Percentiles rank a stretch among this genome's conserved stretches.
phyloP scores from a whole-genome alignment of 1,284 basidiomycete species.

The Neolentinus lepideus region DNA sequence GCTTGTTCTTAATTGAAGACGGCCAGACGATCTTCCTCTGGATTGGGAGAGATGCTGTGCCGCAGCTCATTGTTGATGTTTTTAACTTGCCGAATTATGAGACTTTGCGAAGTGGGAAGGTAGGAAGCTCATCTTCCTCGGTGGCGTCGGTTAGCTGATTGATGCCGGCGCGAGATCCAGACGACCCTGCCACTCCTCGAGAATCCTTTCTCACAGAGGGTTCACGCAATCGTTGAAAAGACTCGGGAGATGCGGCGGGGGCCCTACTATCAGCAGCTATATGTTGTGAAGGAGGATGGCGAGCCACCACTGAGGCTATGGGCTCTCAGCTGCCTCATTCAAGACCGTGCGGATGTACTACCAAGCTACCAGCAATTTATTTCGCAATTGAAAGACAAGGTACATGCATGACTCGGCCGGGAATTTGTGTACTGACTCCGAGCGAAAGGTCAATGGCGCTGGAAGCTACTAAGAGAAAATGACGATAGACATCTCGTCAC shows the following conservation, averaged over 20 bases:
- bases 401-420: conserved; percentile 20
- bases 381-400: conserved; percentile 71
- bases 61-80: conserved; percentile 90
- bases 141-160: background rate
- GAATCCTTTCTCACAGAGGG: conserved; percentile 88
- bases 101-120: conserved; percentile 89
- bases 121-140: conserved; percentile 22
- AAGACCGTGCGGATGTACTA: conserved; percentile 92
- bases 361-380: conserved; percentile 96
- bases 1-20: conserved; percentile 95
- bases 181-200: conserved; percentile 84
- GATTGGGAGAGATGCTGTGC: conserved; percentile 95
- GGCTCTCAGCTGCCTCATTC: conserved; percentile 92
- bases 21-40: conserved; percentile 97
- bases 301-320: conserved; percentile 91
- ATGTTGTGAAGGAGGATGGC: conserved; percentile 97
- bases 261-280: conserved; percentile 91
- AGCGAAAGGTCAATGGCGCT: conserved; percentile 14
- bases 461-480: conserved; percentile 7
- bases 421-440: background rate
- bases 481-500: background rate
- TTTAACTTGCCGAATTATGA: conserved; percentile 90
- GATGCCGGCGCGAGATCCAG: conserved; percentile 28
- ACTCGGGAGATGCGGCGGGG: conserved; percentile 87
- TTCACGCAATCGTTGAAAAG: conserved; percentile 92